A percentile compares a stretch with the other conserved stretches of the same genome.
Conservation (phyloP, 2,329 filamentous ascomycete species). For the Penicillium sp. region DNA sequence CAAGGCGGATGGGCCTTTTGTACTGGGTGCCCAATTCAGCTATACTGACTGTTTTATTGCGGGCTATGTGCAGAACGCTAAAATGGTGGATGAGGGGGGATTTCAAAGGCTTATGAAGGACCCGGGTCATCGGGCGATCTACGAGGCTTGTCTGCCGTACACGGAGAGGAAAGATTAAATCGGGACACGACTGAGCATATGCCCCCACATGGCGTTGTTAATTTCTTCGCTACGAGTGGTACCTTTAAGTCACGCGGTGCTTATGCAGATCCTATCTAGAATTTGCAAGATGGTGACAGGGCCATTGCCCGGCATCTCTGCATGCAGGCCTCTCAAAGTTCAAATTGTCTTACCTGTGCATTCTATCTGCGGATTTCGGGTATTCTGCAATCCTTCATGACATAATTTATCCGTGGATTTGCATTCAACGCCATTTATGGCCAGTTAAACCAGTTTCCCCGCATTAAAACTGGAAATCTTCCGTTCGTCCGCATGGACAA, state of each 20-base stretch:
- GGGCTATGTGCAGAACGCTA: constrained; percentile 38
- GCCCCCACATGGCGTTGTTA: too few species aligned
- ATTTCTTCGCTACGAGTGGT: too few species aligned
- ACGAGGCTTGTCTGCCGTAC: constrained; percentile 16
- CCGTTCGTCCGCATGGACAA: background rate
- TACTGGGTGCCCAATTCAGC: constrained; percentile 41
- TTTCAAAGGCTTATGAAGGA: constrained; percentile 32
- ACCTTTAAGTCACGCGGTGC: background rate
- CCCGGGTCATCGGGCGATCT: constrained; percentile 8
- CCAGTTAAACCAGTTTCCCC: background rate
- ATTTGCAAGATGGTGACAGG: background rate
- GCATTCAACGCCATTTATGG: background rate
- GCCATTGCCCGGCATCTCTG: background rate
- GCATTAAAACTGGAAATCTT: background rate
- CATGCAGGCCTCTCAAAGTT: background rate
- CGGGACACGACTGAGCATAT: background rate
- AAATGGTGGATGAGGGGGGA: constrained; percentile 34
- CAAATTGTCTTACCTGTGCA: background rate
- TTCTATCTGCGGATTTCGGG: background rate
- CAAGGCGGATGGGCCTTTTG: constrained; percentile 42
- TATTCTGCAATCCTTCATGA: background rate
- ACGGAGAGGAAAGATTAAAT: constrained; percentile 10
- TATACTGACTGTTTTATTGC: constrained; percentile 46
- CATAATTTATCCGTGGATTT: background rate
- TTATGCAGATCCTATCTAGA: background rate